A percentile compares a stretch with the other conserved stretches of the same genome.
Conservation (phyloP, 169 alveolate genomes). For the Eimeria sp. region DNA sequence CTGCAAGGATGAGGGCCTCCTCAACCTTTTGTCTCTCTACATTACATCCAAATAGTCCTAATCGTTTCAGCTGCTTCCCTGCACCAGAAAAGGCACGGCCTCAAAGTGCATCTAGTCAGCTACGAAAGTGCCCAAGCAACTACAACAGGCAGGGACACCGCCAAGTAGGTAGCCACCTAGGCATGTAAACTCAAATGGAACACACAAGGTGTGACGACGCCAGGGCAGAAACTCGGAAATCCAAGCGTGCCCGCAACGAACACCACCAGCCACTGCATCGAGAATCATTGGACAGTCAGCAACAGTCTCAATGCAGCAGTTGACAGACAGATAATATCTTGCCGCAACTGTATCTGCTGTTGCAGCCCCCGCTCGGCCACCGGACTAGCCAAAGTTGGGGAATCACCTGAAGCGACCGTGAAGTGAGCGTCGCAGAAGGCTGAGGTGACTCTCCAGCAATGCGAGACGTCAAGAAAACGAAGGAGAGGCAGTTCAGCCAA, state of each 20-base stretch:
- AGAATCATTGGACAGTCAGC: background rate
- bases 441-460: conserved; percentile 82
- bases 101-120: background rate
- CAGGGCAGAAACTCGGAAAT: background rate
- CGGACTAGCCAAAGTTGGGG: background rate
- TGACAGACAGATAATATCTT: background rate
- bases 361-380: background rate
- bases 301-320: background rate
- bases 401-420: conserved; percentile 55
- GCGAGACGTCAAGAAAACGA: conserved; percentile 78
- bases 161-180: background rate
- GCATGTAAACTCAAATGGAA: background rate
- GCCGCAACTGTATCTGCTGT: background rate
- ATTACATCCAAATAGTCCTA: conserved; percentile 78
- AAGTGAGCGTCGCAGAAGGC: conserved; percentile 72
- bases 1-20: conserved; percentile 75
- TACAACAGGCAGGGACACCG: background rate
- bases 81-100: background rate
- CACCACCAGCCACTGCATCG: background rate
- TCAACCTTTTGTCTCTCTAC: conserved; percentile 79
- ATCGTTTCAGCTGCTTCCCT: conserved; percentile 75
- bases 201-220: background rate
- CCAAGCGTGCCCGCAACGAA: background rate
- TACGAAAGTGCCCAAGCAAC: background rate
- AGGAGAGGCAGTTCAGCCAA: conserved; percentile 72